Percentiles rank a stretch among this genome's conserved stretches.
Evolutionary conservation across 2,329 filamentous ascomycete species (phyloP).

Genomic region (Cryphonectria japonica): DNA sequence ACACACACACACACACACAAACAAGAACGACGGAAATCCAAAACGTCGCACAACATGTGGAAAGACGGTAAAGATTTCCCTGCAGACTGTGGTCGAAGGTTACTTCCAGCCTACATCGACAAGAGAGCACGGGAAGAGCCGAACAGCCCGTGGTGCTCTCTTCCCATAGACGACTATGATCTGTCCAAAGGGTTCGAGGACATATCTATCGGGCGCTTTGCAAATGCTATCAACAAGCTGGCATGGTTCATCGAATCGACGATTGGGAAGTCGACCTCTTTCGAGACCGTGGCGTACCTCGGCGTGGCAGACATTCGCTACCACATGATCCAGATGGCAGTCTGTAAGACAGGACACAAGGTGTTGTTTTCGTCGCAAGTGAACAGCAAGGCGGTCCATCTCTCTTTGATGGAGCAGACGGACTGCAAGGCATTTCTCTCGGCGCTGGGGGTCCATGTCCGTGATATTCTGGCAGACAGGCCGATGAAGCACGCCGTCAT

Average conservation of each 20-base stretch:
- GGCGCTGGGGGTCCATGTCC: conserved; percentile 28
- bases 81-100: conserved; percentile 24
- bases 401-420: conserved; percentile 32
- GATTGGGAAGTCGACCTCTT: conserved; percentile 30
- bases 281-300: conserved; percentile 32
- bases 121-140: conserved; percentile 30
- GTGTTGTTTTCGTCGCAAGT: conserved; percentile 33
- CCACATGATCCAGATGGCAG: conserved; percentile 34
- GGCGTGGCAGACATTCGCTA: conserved; percentile 32
- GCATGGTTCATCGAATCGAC: conserved; percentile 31
- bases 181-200: conserved; percentile 33
- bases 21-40: no score
- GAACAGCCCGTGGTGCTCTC: conserved; percentile 31
- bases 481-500: conserved; percentile 29
- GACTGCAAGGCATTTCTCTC: conserved; percentile 31
- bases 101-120: conserved; percentile 31
- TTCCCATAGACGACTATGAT: conserved; percentile 33
- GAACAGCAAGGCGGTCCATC: conserved; percentile 31
- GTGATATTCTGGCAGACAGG: conserved; percentile 30
- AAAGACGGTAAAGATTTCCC: neutral
- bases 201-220: conserved; percentile 29
- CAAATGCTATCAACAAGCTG: conserved; percentile 33
- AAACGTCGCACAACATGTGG: conserved; percentile 2
- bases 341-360: conserved; percentile 34
- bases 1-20: no score